Conservation (phyloP, 202 grass and related monocot species). For the Bolboschoenoplectus hybrid region DNA sequence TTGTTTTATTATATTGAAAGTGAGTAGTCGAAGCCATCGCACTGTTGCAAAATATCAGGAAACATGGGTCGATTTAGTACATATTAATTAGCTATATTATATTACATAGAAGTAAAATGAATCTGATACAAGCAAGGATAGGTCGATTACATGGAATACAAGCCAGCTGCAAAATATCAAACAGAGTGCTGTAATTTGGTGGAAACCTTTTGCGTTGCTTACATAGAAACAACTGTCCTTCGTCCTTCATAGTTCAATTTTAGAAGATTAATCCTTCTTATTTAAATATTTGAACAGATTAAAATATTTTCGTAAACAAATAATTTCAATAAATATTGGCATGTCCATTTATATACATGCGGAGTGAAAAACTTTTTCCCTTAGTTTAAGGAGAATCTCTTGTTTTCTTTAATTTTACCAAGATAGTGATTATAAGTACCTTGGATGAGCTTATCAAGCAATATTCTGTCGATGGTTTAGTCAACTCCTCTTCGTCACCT, state of each 20-base stretch:
- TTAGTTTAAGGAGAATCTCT: not conserved
- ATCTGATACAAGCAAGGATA: not conserved
- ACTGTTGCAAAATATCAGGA: conserved; percentile 30
- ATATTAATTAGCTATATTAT: not conserved
- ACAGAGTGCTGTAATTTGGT: not conserved
- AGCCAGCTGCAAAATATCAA: not conserved
- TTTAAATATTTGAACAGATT: not conserved
- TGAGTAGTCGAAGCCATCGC: conserved; percentile 23
- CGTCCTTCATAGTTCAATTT: conserved; percentile 1
- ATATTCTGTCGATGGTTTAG: not conserved
- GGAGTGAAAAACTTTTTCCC: not conserved
- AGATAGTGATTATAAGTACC: conserved; percentile 5
- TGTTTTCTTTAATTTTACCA: not conserved
- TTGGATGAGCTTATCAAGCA: not conserved
- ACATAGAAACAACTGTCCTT: not conserved
- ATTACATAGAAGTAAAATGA: not conserved
- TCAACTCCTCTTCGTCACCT: conserved; percentile 11
- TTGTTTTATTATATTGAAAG: conserved; percentile 36
- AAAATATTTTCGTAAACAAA: not conserved
- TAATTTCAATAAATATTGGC: not conserved
- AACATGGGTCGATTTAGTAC: not conserved
- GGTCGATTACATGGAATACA: conserved; percentile 22
- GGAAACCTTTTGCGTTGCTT: not conserved
- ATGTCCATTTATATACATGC: not conserved
- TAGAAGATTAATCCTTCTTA: not conserved